Conservation (phyloP, 768 basidiomycete genomes). For the Lentinula boryana region DNA sequence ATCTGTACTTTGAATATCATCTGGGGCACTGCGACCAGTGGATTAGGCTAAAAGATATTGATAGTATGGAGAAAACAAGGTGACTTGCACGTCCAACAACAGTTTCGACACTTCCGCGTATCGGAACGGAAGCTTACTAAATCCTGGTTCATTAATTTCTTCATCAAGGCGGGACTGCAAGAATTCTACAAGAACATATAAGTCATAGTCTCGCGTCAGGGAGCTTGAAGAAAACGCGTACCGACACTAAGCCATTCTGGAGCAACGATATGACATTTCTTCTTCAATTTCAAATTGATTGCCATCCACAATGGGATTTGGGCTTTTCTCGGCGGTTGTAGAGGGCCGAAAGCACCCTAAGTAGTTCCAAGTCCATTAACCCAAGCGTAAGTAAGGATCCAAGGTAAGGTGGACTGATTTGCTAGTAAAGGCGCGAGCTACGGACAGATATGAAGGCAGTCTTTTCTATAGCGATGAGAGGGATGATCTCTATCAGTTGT, state of each 20-base stretch:
- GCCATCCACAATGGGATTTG: constrained; percentile 97
- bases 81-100: constrained; percentile 81
- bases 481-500: constrained; percentile 79
- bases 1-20: constrained; percentile 84
- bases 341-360: constrained; percentile 90
- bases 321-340: constrained; percentile 80
- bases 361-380: neutral
- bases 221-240: constrained; percentile 27
- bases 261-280: constrained; percentile 88
- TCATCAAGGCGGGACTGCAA: constrained; percentile 67
- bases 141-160: constrained; percentile 70
- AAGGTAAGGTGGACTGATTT: neutral
- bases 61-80: neutral
- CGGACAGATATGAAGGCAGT: constrained; percentile 87
- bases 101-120: constrained; percentile 90
- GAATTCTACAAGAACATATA: constrained; percentile 49
- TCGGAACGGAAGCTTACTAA: constrained; percentile 79
- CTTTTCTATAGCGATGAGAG: constrained; percentile 84
- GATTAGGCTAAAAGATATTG: neutral
- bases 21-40: constrained; percentile 60
- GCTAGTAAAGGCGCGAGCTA: constrained; percentile 7
- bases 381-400: neutral
- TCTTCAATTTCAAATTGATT: constrained; percentile 86
- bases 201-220: neutral
- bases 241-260: constrained; percentile 88